phyloP scores from a whole-genome alignment of 495 filamentous ascomycete species.

The Apiosordaria backusii region DNA sequence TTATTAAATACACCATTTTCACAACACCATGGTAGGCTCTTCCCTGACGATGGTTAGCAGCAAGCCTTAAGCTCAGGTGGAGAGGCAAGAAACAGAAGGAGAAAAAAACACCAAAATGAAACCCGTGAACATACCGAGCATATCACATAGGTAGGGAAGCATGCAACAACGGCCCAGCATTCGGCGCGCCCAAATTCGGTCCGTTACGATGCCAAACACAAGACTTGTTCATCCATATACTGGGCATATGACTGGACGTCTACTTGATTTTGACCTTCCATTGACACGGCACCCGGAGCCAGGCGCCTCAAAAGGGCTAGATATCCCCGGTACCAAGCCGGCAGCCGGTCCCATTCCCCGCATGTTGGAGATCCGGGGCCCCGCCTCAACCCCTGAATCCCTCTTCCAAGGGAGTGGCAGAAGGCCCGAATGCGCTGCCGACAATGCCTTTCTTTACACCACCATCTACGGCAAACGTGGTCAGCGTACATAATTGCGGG shows the following conservation, averaged over 20 bases:
- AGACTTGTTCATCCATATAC: neutral
- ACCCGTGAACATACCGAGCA: neutral
- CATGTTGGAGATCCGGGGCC: slow-evolving; percentile 14
- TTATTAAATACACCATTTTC: neutral
- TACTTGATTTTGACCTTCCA: neutral
- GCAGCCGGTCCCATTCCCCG: slow-evolving; percentile 10
- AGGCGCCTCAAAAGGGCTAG: slow-evolving; percentile 5
- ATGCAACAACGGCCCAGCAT: neutral
- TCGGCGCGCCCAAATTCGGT: neutral
- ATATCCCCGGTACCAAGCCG: slow-evolving; percentile 4
- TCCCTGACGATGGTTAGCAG: neutral
- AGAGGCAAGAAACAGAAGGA: neutral
- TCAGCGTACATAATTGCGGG: slow-evolving; percentile 1
- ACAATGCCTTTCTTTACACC: neutral
- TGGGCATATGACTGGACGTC: neutral
- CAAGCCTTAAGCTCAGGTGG: neutral
- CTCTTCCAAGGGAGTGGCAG: slow-evolving; percentile 12
- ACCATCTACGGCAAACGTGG: neutral
- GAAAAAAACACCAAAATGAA: neutral
- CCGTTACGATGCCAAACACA: neutral
- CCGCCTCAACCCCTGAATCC: slow-evolving; percentile 8
- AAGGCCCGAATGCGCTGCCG: slow-evolving; percentile 26
- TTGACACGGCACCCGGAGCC: slow-evolving; percentile 3
- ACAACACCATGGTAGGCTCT: neutral
- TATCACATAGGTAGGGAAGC: neutral